phyloP scores from a whole-genome alignment of 108 stramenopile species.

The Aurantiochytrium sp. region DNA sequence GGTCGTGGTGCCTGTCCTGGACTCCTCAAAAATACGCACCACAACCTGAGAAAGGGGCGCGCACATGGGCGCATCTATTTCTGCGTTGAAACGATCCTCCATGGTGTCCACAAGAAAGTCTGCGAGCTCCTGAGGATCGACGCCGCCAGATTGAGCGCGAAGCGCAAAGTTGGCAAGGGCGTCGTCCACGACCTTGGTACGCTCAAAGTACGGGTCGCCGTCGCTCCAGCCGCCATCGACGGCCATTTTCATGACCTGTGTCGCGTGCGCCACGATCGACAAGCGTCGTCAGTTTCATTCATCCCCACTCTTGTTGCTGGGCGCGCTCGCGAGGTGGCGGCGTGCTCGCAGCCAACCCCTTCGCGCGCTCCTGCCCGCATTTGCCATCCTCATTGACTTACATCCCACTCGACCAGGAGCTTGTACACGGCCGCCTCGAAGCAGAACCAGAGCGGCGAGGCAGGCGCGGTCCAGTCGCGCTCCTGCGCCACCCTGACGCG shows the following conservation, averaged over 20 bases:
- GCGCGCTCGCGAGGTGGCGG: no score
- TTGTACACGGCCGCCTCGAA: neutral
- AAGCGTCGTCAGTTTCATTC: no score
- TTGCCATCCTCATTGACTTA: neutral
- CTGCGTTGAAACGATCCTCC: conserved; percentile 12
- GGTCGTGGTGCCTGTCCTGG: neutral
- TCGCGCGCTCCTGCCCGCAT: neutral
- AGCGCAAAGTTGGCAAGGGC: conserved; percentile 8
- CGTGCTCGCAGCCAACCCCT: no score
- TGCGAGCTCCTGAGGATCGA: neutral
- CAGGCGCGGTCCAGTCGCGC: neutral
- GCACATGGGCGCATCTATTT: neutral
- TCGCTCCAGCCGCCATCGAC: conserved; percentile 10
- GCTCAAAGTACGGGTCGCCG: neutral
- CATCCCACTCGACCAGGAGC: neutral
- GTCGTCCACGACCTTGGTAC: neutral
- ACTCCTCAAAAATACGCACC: neutral
- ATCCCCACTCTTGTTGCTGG: no score
- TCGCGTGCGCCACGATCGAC: no score
- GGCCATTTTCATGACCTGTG: neutral
- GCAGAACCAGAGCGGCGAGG: neutral
- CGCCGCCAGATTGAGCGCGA: neutral
- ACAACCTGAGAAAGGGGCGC: neutral
- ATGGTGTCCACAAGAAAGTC: neutral
- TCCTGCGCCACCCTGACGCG: neutral